Evolutionary conservation across 2,329 filamentous ascomycete genomes (phyloP), one percentile per base, ranked within the genome.

Genomic region (Cyphellophora europaea): DNA sequence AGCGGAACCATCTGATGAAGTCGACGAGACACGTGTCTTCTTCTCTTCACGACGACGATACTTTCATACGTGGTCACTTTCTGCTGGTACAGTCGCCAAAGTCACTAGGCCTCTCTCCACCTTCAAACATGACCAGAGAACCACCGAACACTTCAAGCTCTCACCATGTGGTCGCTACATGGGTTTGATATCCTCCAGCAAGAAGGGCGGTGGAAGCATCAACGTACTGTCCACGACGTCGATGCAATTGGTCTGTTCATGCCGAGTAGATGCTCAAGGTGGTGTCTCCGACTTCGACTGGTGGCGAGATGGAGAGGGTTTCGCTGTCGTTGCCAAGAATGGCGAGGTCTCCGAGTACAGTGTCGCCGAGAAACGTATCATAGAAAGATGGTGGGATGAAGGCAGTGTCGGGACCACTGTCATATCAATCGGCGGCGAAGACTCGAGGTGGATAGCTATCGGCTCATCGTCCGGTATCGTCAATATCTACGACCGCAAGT

Each of bases 31-130:
- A 10, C 39, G 35, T 49, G 82, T 98, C 47, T 84, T 94, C 58
- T 83, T 95, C 40, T 82, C 87, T 12, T 88, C 88, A 23, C 80
- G 89, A 21, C 77, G 91, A 32, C 79, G 79, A 44, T 96, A 87
- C 65, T 95, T 96, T 60, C 91, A 96, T 61, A 79, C 82, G 47
- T 98, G 91, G 91, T 80, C 96, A 52, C 71, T 98, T 15, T 68
- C 80, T 28, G 79, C 81, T 0, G 91, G 91, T 28, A 66, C 70
- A 10, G 77, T 98, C 32, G 82, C 89, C 51, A 94, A 93, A 61
- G 74, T 93, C 29, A 77, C 48, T 70, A 82, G 54, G 65, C 91
- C 40, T 74, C 82, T 53, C 76, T 36, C 39, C 5, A 30, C 41
- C 11, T 32, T 41, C 10, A 36, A 38, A 17, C 40, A 83, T 36